Percentiles rank a stretch among this genome's conserved stretches.
Evolutionary conservation across 2,329 filamentous ascomycete species (phyloP).

Genomic region (Chlorencoelia australis): DNA sequence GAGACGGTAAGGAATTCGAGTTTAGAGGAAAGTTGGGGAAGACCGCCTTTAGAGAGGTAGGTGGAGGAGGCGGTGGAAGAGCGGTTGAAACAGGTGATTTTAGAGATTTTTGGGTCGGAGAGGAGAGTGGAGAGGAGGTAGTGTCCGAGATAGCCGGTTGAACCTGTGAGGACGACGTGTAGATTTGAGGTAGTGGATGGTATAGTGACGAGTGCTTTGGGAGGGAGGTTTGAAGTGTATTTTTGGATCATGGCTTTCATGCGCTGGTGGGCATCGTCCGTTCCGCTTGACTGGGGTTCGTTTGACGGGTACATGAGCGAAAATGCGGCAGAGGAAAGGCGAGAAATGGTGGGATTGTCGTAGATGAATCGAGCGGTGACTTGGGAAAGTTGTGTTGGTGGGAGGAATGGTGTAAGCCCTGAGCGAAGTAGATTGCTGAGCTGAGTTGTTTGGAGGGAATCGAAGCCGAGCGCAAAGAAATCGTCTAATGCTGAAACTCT

Average conservation of each 20-base stretch:
- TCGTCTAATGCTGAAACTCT: background rate
- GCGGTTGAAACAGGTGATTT: slow-evolving; percentile 41
- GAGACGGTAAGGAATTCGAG: background rate
- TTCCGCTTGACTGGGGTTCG: too few relatives aligned
- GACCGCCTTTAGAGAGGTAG: background rate
- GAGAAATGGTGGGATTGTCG: background rate
- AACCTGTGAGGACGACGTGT: slow-evolving; percentile 34
- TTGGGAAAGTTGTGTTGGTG: background rate
- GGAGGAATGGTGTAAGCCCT: background rate
- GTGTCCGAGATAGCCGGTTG: slow-evolving; percentile 39
- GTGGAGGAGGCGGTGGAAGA: slow-evolving; percentile 1
- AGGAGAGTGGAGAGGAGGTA: slow-evolving; percentile 35
- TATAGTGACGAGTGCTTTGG: too few relatives aligned
- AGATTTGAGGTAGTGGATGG: too few relatives aligned
- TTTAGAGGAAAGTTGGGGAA: background rate
- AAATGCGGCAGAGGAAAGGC: too few relatives aligned
- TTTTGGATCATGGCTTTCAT: too few relatives aligned
- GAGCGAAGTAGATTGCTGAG: background rate
- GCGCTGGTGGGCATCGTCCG: too few relatives aligned
- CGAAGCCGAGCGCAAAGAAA: background rate
- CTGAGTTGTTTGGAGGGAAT: background rate
- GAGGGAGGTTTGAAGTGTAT: too few relatives aligned
- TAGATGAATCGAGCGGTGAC: background rate
- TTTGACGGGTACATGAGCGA: too few relatives aligned
- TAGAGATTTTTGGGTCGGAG: slow-evolving; percentile 27